phyloP scores from a whole-genome alignment of 257 asterid genomes.

The Phtheirospermum japonicum region DNA sequence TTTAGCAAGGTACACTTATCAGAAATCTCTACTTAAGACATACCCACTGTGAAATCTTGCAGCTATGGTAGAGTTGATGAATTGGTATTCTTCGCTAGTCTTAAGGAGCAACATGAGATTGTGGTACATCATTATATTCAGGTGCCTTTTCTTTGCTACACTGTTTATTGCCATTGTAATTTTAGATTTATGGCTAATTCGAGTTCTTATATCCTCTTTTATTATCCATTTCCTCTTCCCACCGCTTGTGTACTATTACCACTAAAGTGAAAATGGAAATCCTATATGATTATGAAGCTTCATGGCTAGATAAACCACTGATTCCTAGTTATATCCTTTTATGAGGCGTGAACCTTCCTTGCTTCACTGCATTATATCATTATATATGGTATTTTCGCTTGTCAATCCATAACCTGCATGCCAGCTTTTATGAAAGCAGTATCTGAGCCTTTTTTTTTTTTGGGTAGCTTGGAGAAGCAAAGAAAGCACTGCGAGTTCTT shows the following conservation, averaged over 20 bases:
- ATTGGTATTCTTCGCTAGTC: conserved; percentile 91
- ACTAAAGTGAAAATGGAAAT: conserved; percentile 13
- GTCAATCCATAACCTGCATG: conserved; percentile 11
- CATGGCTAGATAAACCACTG: neutral
- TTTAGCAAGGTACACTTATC: conserved; percentile 17
- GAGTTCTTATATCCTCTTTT: no score
- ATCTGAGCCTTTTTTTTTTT: conserved; percentile 15
- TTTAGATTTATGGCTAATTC: no score
- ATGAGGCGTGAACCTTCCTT: conserved; percentile 4
- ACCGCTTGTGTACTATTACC: neutral
- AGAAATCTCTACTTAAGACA: conserved; percentile 20
- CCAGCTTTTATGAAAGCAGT: conserved; percentile 6
- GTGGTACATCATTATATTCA: conserved; percentile 94
- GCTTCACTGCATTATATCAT: neutral
- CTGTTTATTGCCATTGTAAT: no score
- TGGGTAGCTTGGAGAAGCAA: conserved; percentile 90
- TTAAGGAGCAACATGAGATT: conserved; percentile 88
- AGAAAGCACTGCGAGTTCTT: conserved; percentile 93
- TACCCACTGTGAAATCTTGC: conserved; percentile 37
- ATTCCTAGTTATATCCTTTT: conserved; percentile 12
- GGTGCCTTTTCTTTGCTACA: conserved; percentile 62
- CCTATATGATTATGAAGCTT: conserved; percentile 5
- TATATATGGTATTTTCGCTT: conserved; percentile 21
- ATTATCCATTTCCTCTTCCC: neutral
- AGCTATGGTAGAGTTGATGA: conserved; percentile 99